Percentiles rank a stretch among this genome's conserved stretches.
Evolutionary conservation across 2,329 filamentous ascomycete genomes (phyloP).

Genomic region (Pseudogymnoascus sp.): DNA sequence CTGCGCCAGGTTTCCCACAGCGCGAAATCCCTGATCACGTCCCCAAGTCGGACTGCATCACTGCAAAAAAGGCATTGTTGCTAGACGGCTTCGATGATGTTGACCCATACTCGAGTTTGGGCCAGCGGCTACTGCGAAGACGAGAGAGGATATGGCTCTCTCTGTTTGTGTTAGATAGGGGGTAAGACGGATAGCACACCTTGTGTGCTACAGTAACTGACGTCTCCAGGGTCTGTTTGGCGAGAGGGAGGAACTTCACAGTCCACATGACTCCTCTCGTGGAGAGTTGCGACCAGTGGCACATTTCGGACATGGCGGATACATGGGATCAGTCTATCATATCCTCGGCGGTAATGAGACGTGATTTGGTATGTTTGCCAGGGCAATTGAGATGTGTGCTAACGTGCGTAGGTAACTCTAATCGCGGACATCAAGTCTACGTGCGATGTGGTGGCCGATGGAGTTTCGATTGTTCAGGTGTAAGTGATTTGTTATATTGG

Average conservation of each 20-base stretch:
- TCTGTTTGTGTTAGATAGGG: slow-evolving; percentile 64
- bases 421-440: slow-evolving; percentile 50
- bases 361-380: slow-evolving; percentile 49
- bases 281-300: slow-evolving; percentile 63
- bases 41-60: slow-evolving; percentile 61
- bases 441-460: slow-evolving; percentile 52
- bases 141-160: slow-evolving; percentile 65
- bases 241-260: slow-evolving; percentile 60
- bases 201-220: slow-evolving; percentile 17
- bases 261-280: slow-evolving; percentile 60
- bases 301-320: slow-evolving; percentile 55
- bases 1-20: slow-evolving; percentile 41
- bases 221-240: slow-evolving; percentile 52
- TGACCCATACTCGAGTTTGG: slow-evolving; percentile 52
- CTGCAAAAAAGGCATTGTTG: slow-evolving; percentile 54
- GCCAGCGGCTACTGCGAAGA: slow-evolving; percentile 53
- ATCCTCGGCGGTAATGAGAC: slow-evolving; percentile 61
- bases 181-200: slow-evolving; percentile 33
- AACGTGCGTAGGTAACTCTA: slow-evolving; percentile 39
- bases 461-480: slow-evolving; percentile 47
- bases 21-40: slow-evolving; percentile 40
- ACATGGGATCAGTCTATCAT: slow-evolving; percentile 63
- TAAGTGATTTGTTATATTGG: slow-evolving; percentile 25
- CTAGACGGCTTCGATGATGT: slow-evolving; percentile 62
- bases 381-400: not conserved